Base-by-base conservation (phyloP, 352 stramenopile species). In the Pythium chondricola region DNA sequence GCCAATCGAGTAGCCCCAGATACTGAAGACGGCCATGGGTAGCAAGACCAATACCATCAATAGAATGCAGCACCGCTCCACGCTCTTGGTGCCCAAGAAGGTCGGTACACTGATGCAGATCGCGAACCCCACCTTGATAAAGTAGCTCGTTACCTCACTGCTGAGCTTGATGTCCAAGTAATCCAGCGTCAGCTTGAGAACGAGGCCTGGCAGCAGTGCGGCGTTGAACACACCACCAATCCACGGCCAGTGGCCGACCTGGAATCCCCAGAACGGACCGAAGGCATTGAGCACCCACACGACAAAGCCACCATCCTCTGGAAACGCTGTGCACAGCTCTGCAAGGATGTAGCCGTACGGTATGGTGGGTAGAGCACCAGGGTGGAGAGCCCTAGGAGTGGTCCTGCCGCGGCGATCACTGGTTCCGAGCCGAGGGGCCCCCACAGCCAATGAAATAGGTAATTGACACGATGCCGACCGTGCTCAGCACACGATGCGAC, bases 281-380 rank as follows among this genome's bases (percentile, higher is more conserved):
- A 95, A 96, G 1, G 88, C 89, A 56, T 89, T 67, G 46, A 88
- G 62, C 2, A 97, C 84, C 91, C 91, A 98, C 3, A 86, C 73
- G 1, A 89, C 74, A 48, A 85, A 93, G 41, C 71, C 87, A 17
- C 63, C 68, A 22, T 79, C 64, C 17, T 97, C 85, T 1, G 85
- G 87, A 61, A 96, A 96, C 7, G 87, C 69, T 0, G 82, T 81
- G 17, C 78, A 86, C n/a, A 98, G 64, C 66, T 97, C 89, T 7
- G 88, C 77, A 7, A 93, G 93, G 30, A 98, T 83, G 38, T 96
- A 65, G 6, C 73, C 85, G 61, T 96, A 90, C 17, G 88, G 89
- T 2, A 97, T 31, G 1, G 69, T 6, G 88, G 86, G 24, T 96
- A 78, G 7, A 96, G 11, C 6, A 79, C 27, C 47, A 95, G 85